Evolutionary conservation across 2,329 filamentous ascomycete species (phyloP).

Genomic region (Fusarium falciforme): DNA sequence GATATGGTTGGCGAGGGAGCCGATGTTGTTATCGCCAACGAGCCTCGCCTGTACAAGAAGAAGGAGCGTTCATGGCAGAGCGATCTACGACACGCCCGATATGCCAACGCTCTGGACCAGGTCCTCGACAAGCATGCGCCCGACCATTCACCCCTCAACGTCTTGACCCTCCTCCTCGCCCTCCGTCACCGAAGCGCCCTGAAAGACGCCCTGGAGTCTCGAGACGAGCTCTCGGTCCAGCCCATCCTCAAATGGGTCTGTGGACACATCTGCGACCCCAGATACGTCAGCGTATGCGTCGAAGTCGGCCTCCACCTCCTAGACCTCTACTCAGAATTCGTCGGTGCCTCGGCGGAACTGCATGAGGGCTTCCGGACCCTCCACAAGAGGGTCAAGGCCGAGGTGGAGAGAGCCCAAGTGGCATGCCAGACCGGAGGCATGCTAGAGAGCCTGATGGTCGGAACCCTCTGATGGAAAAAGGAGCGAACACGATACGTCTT

Average conservation of each 20-base stretch:
- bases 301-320: slow-evolving; percentile 86
- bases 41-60: slow-evolving; percentile 61
- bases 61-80: slow-evolving; percentile 83
- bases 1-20: slow-evolving; percentile 87
- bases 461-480: slow-evolving; percentile 38
- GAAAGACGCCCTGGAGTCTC: slow-evolving; percentile 79
- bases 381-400: slow-evolving; percentile 76
- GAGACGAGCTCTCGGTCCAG: slow-evolving; percentile 84
- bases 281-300: slow-evolving; percentile 82
- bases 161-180: slow-evolving; percentile 83
- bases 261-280: slow-evolving; percentile 83
- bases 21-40: slow-evolving; percentile 89
- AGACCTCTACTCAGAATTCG: slow-evolving; percentile 87
- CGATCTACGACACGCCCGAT: slow-evolving; percentile 82
- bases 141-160: slow-evolving; percentile 69
- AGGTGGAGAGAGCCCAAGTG: slow-evolving; percentile 85
- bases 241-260: slow-evolving; percentile 87
- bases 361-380: slow-evolving; percentile 76
- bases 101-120: slow-evolving; percentile 80
- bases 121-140: slow-evolving; percentile 69
- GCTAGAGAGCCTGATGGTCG: slow-evolving; percentile 75
- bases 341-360: slow-evolving; percentile 79
- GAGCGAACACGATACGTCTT: slow-evolving; percentile 25
- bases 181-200: slow-evolving; percentile 90
- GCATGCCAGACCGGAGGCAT: slow-evolving; percentile 88